These are phyloP conservation scores for Rubus parviflorus DNA, from an alignment of 306 rosid genomes.

Conservation along the genomic window DNA sequence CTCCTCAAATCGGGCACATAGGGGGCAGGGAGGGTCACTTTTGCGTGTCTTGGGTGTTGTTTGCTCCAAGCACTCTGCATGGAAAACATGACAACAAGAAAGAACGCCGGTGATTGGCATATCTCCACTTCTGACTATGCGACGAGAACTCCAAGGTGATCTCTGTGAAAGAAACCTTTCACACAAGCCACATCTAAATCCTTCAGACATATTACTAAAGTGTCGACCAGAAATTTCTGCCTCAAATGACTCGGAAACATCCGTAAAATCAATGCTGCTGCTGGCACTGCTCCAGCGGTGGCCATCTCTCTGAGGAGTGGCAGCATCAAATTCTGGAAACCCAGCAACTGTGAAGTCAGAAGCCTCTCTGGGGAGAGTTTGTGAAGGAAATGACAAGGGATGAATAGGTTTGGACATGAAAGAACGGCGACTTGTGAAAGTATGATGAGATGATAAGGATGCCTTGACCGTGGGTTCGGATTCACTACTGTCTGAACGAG, in stretches of 20 bases:
- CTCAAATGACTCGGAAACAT: constrained; percentile 66
- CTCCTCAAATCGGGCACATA: constrained; percentile 56
- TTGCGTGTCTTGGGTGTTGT: constrained; percentile 61
- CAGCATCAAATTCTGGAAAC: constrained; percentile 52
- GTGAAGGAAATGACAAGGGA: constrained; percentile 61
- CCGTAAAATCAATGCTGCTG: constrained; percentile 77
- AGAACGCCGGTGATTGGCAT: constrained; percentile 85
- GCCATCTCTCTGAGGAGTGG: constrained; percentile 55
- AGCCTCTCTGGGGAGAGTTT: constrained; percentile 47
- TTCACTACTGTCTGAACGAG: constrained; percentile 70
- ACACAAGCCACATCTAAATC: constrained; percentile 72
- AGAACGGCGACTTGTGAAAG: constrained; percentile 51
- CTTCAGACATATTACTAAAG: constrained; percentile 42
- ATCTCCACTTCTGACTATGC: constrained; percentile 86
- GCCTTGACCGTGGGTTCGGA: constrained; percentile 63
- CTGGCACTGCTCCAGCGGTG: constrained; percentile 75
- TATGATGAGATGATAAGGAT: constrained; percentile 49
- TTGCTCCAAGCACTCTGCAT: constrained; percentile 89
- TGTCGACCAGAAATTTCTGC: constrained; percentile 42
- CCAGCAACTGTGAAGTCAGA: constrained; percentile 45
- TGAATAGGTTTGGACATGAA: constrained; percentile 89
- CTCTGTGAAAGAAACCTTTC: constrained; percentile 72
- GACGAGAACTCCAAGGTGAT: constrained; percentile 84
- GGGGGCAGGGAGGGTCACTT: constrained; percentile 78
- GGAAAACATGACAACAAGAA: constrained; percentile 75